Percentiles rank a stretch among this genome's conserved stretches.
phyloP scores from a whole-genome alignment of 192 early-diverging fungal genomes.

The Backusella macrospora region DNA sequence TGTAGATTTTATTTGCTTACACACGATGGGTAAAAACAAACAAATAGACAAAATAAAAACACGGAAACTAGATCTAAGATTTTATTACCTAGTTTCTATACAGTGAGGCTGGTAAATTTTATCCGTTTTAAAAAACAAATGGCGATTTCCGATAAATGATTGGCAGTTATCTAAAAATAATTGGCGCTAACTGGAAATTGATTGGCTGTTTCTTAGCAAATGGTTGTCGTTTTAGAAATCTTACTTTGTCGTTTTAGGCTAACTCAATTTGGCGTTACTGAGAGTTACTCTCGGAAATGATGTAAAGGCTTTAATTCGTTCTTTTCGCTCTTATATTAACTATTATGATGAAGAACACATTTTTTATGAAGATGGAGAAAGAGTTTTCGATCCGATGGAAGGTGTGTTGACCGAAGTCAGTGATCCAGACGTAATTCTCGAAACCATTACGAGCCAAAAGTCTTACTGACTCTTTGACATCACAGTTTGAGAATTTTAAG shows the following conservation, averaged over 20 bases:
- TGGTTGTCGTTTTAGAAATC: slow-evolving; percentile 9
- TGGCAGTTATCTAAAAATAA: no score
- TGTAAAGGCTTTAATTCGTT: slow-evolving; percentile 17
- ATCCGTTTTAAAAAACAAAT: no score
- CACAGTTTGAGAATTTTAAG: slow-evolving; percentile 9
- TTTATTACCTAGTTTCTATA: no score
- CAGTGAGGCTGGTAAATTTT: no score
- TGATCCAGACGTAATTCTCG: slow-evolving; percentile 15
- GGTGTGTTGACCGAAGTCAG: slow-evolving; percentile 13
- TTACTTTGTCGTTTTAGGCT: background rate
- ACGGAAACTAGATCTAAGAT: no score
- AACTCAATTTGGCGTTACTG: slow-evolving; percentile 6
- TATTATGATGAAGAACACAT: slow-evolving; percentile 20
- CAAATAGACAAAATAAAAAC: no score
- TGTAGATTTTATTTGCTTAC: no score
- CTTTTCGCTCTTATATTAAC: slow-evolving; percentile 12
- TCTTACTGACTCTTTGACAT: slow-evolving; percentile 7
- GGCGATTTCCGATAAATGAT: no score
- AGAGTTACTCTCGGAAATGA: slow-evolving; percentile 4
- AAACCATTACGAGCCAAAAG: background rate
- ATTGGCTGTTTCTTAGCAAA: slow-evolving; percentile 8
- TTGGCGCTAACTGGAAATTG: slow-evolving; percentile 8
- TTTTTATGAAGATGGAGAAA: slow-evolving; percentile 22
- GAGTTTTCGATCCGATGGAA: slow-evolving; percentile 18
- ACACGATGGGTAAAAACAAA: no score